These are phyloP conservation scores for Sarocladiaceae sp. DNA, from an alignment of 2,329 filamentous ascomycete genomes.

Conservation along the genomic window DNA sequence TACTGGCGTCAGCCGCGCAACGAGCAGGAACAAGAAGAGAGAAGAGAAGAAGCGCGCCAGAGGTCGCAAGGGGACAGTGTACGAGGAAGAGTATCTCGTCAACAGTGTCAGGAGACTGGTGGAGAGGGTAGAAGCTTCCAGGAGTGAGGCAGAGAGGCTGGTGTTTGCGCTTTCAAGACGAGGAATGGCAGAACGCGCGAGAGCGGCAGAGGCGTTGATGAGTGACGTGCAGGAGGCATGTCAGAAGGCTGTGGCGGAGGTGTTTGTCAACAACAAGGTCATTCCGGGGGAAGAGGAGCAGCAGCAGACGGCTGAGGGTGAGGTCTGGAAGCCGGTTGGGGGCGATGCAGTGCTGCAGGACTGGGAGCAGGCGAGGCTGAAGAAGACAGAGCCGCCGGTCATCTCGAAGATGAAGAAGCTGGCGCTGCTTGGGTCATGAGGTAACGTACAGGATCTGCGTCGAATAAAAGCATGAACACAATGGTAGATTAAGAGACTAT, in stretches of 20 bases:
- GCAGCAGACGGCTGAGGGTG: conserved; percentile 15
- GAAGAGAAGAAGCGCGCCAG: conserved; percentile 94
- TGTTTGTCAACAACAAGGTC: conserved; percentile 44
- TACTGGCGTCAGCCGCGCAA: conserved; percentile 69
- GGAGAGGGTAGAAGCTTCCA: conserved; percentile 69
- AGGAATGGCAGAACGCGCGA: conserved; percentile 81
- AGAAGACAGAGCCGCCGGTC: conserved; percentile 40
- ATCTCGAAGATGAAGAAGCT: conserved; percentile 44
- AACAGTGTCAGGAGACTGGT: conserved; percentile 79
- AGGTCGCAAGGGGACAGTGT: conserved; percentile 93
- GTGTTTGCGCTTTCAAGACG: conserved; percentile 72
- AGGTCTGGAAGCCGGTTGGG: conserved; percentile 34
- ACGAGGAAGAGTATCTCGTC: conserved; percentile 95
- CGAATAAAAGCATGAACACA: too few species aligned
- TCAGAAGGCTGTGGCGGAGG: conserved; percentile 58
- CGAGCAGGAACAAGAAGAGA: conserved; percentile 77
- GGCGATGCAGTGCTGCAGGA: conserved; percentile 48
- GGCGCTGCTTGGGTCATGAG: conserved; percentile 39
- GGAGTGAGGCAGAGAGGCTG: conserved; percentile 66
- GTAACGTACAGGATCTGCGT: too few species aligned
- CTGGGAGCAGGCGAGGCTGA: conserved; percentile 34
- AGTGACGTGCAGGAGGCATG: conserved; percentile 69
- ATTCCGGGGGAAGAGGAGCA: conserved; percentile 15
- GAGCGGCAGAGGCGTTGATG: conserved; percentile 68
- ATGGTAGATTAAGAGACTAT: too few species aligned